phyloP scores from a whole-genome alignment of 192 early-diverging fungal genomes.

The Mortierella claussenii region DNA sequence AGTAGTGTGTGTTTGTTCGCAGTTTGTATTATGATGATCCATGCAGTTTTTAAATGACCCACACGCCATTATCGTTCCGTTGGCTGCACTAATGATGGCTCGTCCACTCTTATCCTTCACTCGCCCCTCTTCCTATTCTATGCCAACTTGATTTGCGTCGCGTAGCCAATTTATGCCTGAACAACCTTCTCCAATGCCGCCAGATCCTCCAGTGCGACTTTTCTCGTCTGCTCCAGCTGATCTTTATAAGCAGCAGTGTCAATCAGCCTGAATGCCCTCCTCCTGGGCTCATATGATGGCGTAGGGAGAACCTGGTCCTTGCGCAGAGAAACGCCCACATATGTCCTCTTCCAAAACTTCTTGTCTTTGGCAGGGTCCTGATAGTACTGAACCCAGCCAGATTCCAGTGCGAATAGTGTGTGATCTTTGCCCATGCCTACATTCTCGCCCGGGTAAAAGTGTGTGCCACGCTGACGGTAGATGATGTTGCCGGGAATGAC shows the following conservation, averaged over 20 bases:
- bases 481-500: constrained; percentile 84
- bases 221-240: constrained; percentile 34
- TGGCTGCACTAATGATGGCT: too few relatives aligned
- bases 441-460: constrained; percentile 83
- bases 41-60: too few relatives aligned
- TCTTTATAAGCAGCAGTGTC: constrained; percentile 58
- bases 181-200: constrained; percentile 44
- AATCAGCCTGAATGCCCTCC: constrained; percentile 75
- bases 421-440: constrained; percentile 83
- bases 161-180: constrained; percentile 23
- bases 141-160: too few relatives aligned
- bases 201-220: constrained; percentile 43
- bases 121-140: too few relatives aligned
- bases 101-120: too few relatives aligned
- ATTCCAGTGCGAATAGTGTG: constrained; percentile 76
- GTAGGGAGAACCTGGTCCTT: constrained; percentile 73
- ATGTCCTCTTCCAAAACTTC: constrained; percentile 64
- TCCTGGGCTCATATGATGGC: constrained; percentile 67
- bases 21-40: too few relatives aligned
- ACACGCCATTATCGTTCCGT: too few relatives aligned
- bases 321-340: constrained; percentile 72
- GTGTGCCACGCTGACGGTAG: constrained; percentile 82
- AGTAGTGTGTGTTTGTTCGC: too few relatives aligned
- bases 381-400: constrained; percentile 83
- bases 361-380: constrained; percentile 69